phyloP scores from a whole-genome alignment of 1,284 basidiomycete species.

The Sporisorium iseilematis-ciliati region DNA sequence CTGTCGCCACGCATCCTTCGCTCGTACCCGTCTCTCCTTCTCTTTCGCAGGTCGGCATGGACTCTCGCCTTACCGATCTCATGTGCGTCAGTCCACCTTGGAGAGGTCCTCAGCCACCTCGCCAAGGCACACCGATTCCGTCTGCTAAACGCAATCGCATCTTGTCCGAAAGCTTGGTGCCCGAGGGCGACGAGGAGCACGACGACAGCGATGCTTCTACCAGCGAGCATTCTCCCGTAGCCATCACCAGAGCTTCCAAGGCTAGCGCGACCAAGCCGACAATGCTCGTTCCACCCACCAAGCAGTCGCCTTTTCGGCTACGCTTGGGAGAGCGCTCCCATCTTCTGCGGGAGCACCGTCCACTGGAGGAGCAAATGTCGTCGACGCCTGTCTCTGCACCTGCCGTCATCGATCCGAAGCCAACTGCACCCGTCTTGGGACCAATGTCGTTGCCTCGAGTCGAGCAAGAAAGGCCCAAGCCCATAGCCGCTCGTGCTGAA shows the following conservation, averaged over 20 bases:
- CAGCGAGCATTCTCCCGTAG: slow-evolving; percentile 18
- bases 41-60: slow-evolving; percentile 50
- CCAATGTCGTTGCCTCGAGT: slow-evolving; percentile 13
- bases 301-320: slow-evolving; percentile 35
- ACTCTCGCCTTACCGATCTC: slow-evolving; percentile 48
- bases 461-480: not conserved
- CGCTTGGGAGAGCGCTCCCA: slow-evolving; percentile 12
- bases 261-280: slow-evolving; percentile 9
- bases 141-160: slow-evolving; percentile 33
- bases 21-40: slow-evolving; percentile 31
- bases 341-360: not conserved
- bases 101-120: slow-evolving; percentile 19
- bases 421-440: slow-evolving; percentile 10
- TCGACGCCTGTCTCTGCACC: slow-evolving; percentile 25
- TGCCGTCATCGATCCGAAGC: slow-evolving; percentile 3
- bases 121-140: slow-evolving; percentile 37
- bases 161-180: slow-evolving; percentile 8
- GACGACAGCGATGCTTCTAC: slow-evolving; percentile 17
- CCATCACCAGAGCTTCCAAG: slow-evolving; percentile 8
- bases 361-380: slow-evolving; percentile 9
- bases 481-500: not conserved
- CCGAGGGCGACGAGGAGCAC: slow-evolving; percentile 3
- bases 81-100: slow-evolving; percentile 48
- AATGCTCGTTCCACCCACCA: slow-evolving; percentile 4
- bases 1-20: slow-evolving; percentile 12